These are phyloP conservation scores for Exophiala xenobiotica DNA, from an alignment of 2,329 filamentous ascomycete species.

Conservation along the genomic window DNA sequence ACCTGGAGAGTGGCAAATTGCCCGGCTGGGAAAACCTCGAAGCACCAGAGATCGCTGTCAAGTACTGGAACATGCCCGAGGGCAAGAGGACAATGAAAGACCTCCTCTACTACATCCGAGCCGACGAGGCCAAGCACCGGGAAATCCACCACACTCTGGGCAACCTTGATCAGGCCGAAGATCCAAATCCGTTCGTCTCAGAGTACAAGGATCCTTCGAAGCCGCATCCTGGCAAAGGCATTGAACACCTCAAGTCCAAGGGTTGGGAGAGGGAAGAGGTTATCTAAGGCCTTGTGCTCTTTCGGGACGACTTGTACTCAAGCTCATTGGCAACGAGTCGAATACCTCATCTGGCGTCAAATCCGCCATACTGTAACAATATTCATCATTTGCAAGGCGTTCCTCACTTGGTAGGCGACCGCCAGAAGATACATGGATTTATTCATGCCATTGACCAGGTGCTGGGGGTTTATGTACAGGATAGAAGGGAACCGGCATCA, in stretches of 20 bases:
- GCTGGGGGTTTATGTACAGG: no score
- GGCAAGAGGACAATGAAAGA: constrained; percentile 79
- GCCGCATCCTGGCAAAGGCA: constrained; percentile 69
- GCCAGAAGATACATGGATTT: no score
- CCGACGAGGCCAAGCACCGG: constrained; percentile 85
- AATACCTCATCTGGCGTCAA: no score
- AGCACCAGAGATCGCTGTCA: constrained; percentile 83
- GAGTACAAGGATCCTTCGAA: constrained; percentile 69
- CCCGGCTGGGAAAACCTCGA: constrained; percentile 76
- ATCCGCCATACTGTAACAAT: no score
- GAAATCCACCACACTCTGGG: constrained; percentile 95
- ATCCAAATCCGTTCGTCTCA: constrained; percentile 90
- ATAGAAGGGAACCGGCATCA: no score
- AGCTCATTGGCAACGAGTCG: no score
- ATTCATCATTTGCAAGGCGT: no score
- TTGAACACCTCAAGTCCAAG: constrained; percentile 61
- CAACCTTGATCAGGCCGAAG: constrained; percentile 78
- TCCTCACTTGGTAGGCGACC: no score
- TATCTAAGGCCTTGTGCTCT: constrained; percentile 43
- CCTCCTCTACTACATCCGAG: constrained; percentile 81
- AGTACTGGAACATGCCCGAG: constrained; percentile 94
- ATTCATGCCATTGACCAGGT: no score
- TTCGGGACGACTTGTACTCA: background rate
- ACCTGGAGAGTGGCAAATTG: constrained; percentile 80
- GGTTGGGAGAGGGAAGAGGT: constrained; percentile 87